Conservation (phyloP, 2,329 filamentous ascomycete species). For the Botrytis pseudocinerea region DNA sequence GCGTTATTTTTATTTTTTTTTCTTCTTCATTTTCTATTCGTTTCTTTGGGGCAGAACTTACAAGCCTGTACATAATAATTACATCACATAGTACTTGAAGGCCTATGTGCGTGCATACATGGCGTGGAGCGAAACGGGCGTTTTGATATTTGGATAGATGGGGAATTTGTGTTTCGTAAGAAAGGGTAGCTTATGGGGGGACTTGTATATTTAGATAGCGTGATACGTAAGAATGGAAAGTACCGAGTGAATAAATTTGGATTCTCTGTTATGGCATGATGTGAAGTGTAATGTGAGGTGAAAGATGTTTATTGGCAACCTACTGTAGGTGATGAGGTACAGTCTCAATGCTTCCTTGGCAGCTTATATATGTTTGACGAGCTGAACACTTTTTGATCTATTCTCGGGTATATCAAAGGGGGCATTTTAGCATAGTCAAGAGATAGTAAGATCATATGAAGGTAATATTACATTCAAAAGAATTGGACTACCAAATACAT, state of each 20-base stretch:
- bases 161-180: neutral
- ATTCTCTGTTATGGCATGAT: neutral
- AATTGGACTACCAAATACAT: neutral
- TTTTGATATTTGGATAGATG: neutral
- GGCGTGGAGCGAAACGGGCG: neutral
- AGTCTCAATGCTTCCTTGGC: neutral
- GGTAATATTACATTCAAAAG: conserved; percentile 13
- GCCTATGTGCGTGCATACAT: neutral
- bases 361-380: neutral
- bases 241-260: neutral
- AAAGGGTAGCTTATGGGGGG: neutral
- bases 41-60: neutral
- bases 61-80: conserved; percentile 4
- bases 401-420: neutral
- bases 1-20: neutral
- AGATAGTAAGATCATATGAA: neutral
- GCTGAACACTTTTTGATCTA: neutral
- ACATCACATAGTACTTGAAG: neutral
- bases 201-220: neutral
- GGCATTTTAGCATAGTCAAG: neutral
- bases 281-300: neutral
- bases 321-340: neutral
- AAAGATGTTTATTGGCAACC: neutral
- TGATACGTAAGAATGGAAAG: neutral
- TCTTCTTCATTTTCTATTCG: neutral